Percentiles rank a stretch among this genome's conserved stretches.
These are phyloP conservation scores for Backusella sp. DNA, from an alignment of 192 early-diverging fungal genomes.

Conservation along the genomic window DNA sequence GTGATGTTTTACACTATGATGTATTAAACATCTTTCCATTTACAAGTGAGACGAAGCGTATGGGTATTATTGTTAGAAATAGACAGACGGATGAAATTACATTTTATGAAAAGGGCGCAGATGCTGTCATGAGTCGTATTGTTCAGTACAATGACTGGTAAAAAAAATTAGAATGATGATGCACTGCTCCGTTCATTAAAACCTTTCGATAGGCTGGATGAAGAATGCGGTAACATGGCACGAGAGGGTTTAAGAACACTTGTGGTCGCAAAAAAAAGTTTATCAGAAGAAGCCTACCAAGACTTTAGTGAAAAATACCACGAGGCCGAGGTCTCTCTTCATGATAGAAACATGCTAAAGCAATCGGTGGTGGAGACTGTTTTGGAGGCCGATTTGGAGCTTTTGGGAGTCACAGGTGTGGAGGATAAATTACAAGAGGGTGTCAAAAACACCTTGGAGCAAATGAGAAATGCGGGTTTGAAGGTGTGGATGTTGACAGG, in stretches of 20 bases:
- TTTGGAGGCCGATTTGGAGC: slow-evolving; percentile 84
- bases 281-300: slow-evolving; percentile 73
- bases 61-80: slow-evolving; percentile 91
- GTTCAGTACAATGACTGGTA: slow-evolving; percentile 92
- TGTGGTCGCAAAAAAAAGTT: slow-evolving; percentile 85
- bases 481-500: slow-evolving; percentile 98
- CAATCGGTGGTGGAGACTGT: slow-evolving; percentile 61
- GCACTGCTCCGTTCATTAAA: too few species aligned
- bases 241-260: slow-evolving; percentile 93
- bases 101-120: slow-evolving; percentile 95
- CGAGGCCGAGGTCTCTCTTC: slow-evolving; percentile 71
- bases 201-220: slow-evolving; percentile 60
- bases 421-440: slow-evolving; percentile 97
- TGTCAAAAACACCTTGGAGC: slow-evolving; percentile 85
- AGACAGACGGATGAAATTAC: slow-evolving; percentile 69
- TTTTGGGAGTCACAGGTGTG: slow-evolving; percentile 92
- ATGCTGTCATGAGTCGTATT: slow-evolving; percentile 85
- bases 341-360: slow-evolving; percentile 71
- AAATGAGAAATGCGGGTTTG: slow-evolving; percentile 90
- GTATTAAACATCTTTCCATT: slow-evolving; percentile 94
- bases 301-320: slow-evolving; percentile 64
- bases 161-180: not conserved
- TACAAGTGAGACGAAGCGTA: slow-evolving; percentile 94
- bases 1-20: slow-evolving; percentile 62
- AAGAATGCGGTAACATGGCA: slow-evolving; percentile 97